A percentile compares a stretch with the other conserved stretches of the same genome.
phyloP scores from a whole-genome alignment of 1,139 yeast species.

The Pichia sp. region DNA sequence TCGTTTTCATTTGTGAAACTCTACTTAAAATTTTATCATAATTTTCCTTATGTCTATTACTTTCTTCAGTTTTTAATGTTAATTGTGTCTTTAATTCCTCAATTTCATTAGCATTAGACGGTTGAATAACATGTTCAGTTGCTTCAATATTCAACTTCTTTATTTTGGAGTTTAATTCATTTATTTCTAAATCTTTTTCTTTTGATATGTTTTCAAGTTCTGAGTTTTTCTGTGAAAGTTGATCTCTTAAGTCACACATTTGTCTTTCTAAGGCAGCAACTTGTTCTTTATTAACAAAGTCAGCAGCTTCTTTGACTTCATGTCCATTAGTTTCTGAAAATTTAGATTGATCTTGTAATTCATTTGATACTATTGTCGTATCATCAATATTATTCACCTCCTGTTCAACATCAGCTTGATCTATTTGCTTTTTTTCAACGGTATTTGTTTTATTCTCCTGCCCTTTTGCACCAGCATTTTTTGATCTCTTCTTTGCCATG shows the following conservation, averaged over 20 bases:
- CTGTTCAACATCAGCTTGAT: neutral
- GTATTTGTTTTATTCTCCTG: neutral
- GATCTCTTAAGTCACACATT: neutral
- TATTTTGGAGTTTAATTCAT: slow-evolving; percentile 19
- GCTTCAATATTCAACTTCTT: slow-evolving; percentile 11
- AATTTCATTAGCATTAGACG: neutral
- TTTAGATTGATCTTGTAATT: neutral
- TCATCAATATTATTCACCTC: neutral
- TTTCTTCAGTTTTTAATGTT: slow-evolving; percentile 41
- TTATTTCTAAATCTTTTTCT: slow-evolving; percentile 22
- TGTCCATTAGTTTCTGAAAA: neutral
- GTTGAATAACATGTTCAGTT: slow-evolving; percentile 4
- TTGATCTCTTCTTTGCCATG: slow-evolving; percentile 12
- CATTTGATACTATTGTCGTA: neutral
- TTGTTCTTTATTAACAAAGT: slow-evolving; percentile 1
- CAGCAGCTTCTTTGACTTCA: neutral
- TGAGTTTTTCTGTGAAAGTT: slow-evolving; percentile 4
- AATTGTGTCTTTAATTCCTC: slow-evolving; percentile 32
- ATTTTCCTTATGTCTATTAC: slow-evolving; percentile 61
- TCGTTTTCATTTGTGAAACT: slow-evolving; percentile 72
- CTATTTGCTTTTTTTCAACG: slow-evolving; percentile 9
- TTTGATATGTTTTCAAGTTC: slow-evolving; percentile 8
- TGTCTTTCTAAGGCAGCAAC: neutral
- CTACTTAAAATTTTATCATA: slow-evolving; percentile 71
- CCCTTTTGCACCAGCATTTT: neutral